A percentile compares a stretch with the other conserved stretches of the same genome.
Conservation (phyloP, 345 rosid species). For the Syzygium jambos region DNA sequence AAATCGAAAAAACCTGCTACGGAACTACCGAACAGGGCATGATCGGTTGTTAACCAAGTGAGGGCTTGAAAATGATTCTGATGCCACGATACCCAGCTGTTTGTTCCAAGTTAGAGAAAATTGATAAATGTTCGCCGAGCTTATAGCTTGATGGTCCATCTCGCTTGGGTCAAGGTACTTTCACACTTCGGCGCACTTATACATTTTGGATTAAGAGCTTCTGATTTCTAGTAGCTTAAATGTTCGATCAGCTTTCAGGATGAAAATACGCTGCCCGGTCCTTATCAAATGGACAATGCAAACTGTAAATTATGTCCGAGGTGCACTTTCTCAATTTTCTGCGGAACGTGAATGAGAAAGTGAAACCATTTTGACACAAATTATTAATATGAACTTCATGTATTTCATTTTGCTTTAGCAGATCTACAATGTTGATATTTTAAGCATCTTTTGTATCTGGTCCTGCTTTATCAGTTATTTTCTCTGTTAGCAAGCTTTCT, state of each 20-base stretch:
- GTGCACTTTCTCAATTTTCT: background rate
- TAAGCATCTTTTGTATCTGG: background rate
- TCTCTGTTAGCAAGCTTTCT: background rate
- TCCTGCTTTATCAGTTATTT: background rate
- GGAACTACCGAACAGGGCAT: background rate
- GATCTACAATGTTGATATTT: background rate
- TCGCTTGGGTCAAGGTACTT: background rate
- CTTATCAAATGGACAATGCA: background rate
- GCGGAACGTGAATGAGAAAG: background rate
- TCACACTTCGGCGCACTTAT: background rate
- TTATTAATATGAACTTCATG: background rate
- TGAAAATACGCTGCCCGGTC: rapidly evolving
- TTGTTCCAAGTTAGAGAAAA: background rate
- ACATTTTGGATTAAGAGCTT: background rate
- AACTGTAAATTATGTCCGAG: background rate
- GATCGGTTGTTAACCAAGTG: background rate
- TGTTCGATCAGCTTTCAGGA: background rate
- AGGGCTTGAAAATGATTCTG: background rate
- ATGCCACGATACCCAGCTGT: background rate
- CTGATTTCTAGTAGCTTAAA: background rate
- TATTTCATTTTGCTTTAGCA: background rate
- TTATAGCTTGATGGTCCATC: background rate
- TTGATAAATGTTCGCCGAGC: background rate
- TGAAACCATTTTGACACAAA: background rate
- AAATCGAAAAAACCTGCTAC: background rate